Evolutionary conservation across 768 basidiomycete species (phyloP).

Genomic region (Psilocybe tampanensis): DNA sequence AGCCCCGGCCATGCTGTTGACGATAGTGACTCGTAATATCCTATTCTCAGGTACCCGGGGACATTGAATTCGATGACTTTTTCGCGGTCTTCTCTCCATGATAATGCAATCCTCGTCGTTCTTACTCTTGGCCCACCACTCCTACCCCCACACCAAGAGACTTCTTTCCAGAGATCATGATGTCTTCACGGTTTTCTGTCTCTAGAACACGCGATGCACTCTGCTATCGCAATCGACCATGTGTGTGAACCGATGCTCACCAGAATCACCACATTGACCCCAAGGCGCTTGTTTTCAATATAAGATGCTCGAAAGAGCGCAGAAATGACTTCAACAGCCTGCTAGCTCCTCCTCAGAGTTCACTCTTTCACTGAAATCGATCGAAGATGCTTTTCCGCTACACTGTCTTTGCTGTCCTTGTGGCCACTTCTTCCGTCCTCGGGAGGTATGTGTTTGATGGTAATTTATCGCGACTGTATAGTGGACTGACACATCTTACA

Average conservation of each 20-base stretch:
- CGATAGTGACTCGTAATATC: background rate
- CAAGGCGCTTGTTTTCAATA: background rate
- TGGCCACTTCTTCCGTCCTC: constrained; percentile 29
- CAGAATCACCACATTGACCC: background rate
- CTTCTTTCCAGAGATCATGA: background rate
- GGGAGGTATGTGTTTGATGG: constrained; percentile 24
- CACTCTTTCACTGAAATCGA: background rate
- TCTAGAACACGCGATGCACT: background rate
- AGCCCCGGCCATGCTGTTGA: background rate
- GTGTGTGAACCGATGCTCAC: background rate
- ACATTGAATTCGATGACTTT: background rate
- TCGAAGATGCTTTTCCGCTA: constrained; percentile 4
- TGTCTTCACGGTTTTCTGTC: background rate
- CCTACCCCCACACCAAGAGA: background rate
- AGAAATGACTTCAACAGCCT: background rate
- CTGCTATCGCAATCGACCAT: background rate
- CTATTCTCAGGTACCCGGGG: no score
- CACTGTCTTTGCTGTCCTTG: constrained; percentile 23
- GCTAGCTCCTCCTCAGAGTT: background rate
- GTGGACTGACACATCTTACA: background rate
- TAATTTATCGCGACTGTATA: background rate
- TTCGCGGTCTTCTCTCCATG: background rate
- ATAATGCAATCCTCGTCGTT: background rate
- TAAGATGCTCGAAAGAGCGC: background rate
- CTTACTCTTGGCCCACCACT: background rate